Evolutionary conservation across 1,139 yeast genomes (phyloP).

Genomic region (Pichia sp.): DNA sequence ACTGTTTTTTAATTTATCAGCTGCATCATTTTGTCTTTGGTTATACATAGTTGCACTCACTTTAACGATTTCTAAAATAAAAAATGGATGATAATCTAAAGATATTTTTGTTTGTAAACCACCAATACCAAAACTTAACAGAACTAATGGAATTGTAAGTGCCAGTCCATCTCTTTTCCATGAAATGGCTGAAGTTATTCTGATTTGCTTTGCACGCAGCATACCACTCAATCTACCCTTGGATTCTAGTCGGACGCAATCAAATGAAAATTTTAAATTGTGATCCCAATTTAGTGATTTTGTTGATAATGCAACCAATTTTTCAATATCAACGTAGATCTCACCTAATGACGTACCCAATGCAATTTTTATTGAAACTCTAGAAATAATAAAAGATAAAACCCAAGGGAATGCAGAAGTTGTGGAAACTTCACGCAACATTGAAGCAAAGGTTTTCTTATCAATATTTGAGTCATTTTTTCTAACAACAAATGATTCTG

Average conservation of each 20-base stretch:
- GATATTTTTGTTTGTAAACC: slow-evolving; percentile 55
- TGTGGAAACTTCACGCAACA: slow-evolving; percentile 55
- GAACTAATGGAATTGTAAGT: slow-evolving; percentile 61
- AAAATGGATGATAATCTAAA: slow-evolving; percentile 80
- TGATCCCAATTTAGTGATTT: slow-evolving; percentile 72
- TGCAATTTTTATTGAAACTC: slow-evolving; percentile 55
- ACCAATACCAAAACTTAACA: slow-evolving; percentile 53
- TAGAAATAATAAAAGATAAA: slow-evolving; percentile 49
- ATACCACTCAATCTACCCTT: slow-evolving; percentile 78
- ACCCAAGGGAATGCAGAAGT: slow-evolving; percentile 74
- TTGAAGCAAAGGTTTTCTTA: slow-evolving; percentile 41
- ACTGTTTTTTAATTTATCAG: slow-evolving; percentile 59
- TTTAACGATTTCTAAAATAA: slow-evolving; percentile 48
- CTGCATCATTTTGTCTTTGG: slow-evolving; percentile 46
- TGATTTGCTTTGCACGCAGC: slow-evolving; percentile 43
- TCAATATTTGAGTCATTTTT: slow-evolving; percentile 4
- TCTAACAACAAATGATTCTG: slow-evolving; percentile 13
- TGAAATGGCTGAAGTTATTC: slow-evolving; percentile 58
- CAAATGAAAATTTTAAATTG: slow-evolving; percentile 56
- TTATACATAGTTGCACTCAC: slow-evolving; percentile 60
- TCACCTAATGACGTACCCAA: slow-evolving; percentile 82
- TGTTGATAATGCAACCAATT: slow-evolving; percentile 64
- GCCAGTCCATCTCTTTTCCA: slow-evolving; percentile 51
- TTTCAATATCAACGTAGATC: slow-evolving; percentile 46
- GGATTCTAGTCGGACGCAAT: slow-evolving; percentile 46